These are phyloP conservation scores for Tuber magnatum DNA, from an alignment of 495 filamentous ascomycete species.

Conservation along the genomic window DNA sequence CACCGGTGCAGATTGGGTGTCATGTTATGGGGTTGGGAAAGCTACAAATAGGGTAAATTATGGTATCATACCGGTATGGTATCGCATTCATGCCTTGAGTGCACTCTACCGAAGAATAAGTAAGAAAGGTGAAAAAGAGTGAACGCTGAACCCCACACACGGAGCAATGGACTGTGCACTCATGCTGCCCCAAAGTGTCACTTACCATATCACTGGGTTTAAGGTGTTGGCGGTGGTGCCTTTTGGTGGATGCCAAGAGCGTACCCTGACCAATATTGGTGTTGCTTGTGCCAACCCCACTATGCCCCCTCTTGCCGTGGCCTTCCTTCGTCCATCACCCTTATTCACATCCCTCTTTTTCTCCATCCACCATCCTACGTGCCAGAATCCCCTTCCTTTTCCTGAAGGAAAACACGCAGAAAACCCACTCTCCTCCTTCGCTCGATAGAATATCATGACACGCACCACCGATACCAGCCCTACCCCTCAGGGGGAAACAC, in stretches of 20 bases:
- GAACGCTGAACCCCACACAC: not conserved
- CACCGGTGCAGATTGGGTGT: not conserved
- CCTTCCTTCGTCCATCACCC: slow-evolving; percentile 1
- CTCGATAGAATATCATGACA: slow-evolving; percentile 21
- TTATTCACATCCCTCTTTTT: slow-evolving; percentile 2
- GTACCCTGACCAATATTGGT: not conserved
- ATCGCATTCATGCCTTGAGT: not conserved
- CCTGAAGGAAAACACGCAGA: slow-evolving; percentile 1
- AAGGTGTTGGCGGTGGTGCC: not conserved
- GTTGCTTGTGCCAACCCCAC: not conserved
- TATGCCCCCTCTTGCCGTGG: not conserved
- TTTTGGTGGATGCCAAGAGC: not conserved
- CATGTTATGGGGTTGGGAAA: not conserved
- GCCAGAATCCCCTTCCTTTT: not conserved
- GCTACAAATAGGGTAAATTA: not conserved
- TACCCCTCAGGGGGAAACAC: slow-evolving; percentile 33
- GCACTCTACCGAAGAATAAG: not conserved
- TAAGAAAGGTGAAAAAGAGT: not conserved
- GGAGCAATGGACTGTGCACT: not conserved
- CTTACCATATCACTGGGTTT: not conserved
- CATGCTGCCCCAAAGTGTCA: not conserved
- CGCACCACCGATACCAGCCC: slow-evolving; percentile 24
- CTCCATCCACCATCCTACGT: not conserved
- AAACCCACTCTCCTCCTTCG: not conserved
- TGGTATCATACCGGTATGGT: not conserved